Conservation (phyloP, 768 basidiomycete species). For the Mycena epipterygia region DNA sequence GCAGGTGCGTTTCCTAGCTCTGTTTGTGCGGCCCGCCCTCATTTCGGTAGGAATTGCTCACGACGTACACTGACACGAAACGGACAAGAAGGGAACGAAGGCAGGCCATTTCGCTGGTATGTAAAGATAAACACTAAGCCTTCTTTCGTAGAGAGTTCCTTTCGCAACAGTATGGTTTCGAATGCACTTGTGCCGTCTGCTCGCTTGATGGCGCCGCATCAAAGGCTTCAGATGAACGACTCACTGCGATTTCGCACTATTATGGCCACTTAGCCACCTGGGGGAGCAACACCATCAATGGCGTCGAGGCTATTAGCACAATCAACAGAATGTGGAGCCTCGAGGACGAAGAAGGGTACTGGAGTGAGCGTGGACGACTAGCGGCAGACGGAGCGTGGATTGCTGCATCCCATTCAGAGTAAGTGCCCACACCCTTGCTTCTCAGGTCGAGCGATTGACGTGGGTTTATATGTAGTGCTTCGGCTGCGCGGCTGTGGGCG, state of each 20-base stretch:
- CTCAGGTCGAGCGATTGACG: too few species aligned
- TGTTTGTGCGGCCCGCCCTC: conserved; percentile 7
- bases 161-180: conserved; percentile 66
- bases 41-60: conserved; percentile 67
- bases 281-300: conserved; percentile 59
- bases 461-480: conserved; percentile 52
- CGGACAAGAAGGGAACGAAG: conserved; percentile 65
- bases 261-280: conserved; percentile 64
- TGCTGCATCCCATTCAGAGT: conserved; percentile 76
- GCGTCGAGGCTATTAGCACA: conserved; percentile 61
- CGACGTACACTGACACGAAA: conserved; percentile 73
- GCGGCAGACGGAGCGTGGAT: conserved; percentile 73
- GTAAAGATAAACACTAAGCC: background rate
- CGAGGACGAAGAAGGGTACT: conserved; percentile 74
- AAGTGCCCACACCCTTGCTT: conserved; percentile 42
- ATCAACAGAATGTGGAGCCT: conserved; percentile 68
- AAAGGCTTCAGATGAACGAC: conserved; percentile 63
- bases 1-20: conserved; percentile 51
- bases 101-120: conserved; percentile 46
- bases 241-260: conserved; percentile 59
- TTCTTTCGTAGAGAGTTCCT: conserved; percentile 64
- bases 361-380: conserved; percentile 73
- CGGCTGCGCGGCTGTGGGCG: conserved; percentile 66
- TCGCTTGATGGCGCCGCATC: conserved; percentile 65
- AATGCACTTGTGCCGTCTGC: conserved; percentile 71